Conservation (phyloP, 2,329 filamentous ascomycete genomes). For the Talaromyces sp. region DNA sequence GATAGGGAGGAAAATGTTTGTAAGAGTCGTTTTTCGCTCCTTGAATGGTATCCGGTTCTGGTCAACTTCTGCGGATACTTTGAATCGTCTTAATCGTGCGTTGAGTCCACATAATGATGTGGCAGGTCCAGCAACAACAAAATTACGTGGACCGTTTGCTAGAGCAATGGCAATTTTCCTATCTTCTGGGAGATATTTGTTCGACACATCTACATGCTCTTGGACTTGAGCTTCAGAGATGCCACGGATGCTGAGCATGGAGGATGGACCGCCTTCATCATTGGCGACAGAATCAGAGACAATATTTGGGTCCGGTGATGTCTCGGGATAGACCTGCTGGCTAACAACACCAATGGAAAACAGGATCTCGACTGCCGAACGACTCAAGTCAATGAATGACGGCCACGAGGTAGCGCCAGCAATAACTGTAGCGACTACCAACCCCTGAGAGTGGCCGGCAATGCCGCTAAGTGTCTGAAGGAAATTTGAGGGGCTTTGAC, state of each 20-base stretch:
- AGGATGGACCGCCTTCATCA: background rate
- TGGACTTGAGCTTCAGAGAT: background rate
- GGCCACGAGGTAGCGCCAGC: background rate
- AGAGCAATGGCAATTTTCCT: slow-evolving; percentile 92
- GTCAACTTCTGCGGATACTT: background rate
- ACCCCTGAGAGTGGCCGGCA: background rate
- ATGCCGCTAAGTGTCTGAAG: slow-evolving; percentile 38
- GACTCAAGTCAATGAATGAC: background rate
- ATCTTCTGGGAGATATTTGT: slow-evolving; percentile 59
- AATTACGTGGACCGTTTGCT: slow-evolving; percentile 92
- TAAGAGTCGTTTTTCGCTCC: background rate
- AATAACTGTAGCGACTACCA: background rate
- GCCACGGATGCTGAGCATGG: slow-evolving; percentile 3
- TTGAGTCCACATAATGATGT: slow-evolving; percentile 96
- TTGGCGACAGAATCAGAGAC: background rate
- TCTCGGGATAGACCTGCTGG: background rate
- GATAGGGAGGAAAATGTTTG: background rate
- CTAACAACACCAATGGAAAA: background rate
- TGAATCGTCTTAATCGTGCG: slow-evolving; percentile 86
- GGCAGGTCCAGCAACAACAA: slow-evolving; percentile 93
- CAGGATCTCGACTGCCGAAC: background rate
- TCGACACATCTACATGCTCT: background rate
- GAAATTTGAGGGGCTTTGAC: slow-evolving; percentile 81
- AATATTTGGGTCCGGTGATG: background rate
- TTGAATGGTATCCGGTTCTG: background rate